These are phyloP conservation scores for Tardiomyces depauwii DNA, from an alignment of 1,139 yeast species.

Conservation along the genomic window DNA sequence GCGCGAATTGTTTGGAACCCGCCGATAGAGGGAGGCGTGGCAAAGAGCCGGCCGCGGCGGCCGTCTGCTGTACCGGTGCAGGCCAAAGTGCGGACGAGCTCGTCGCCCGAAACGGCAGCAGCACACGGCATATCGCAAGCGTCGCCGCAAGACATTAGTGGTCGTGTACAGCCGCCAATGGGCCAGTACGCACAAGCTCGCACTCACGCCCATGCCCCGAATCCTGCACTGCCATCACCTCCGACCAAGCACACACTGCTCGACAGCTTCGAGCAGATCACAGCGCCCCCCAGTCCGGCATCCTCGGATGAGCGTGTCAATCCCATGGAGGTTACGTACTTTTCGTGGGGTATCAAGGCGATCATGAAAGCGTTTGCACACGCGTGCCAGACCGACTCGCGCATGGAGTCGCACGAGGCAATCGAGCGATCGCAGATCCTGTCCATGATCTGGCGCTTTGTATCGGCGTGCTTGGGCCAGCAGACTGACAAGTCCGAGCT, in stretches of 20 bases:
- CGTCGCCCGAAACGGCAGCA: too few relatives aligned
- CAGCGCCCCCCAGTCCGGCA: neutral
- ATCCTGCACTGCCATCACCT: too few relatives aligned
- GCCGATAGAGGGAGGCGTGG: conserved; percentile 1
- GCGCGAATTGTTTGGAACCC: conserved; percentile 14
- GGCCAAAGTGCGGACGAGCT: too few relatives aligned
- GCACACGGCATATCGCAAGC: too few relatives aligned
- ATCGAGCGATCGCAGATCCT: conserved; percentile 8
- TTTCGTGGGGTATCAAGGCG: conserved; percentile 15
- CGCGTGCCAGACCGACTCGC: conserved; percentile 7
- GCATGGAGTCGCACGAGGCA: conserved; percentile 4
- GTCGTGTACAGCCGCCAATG: too few relatives aligned
- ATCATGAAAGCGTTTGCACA: conserved; percentile 12
- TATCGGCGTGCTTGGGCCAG: conserved; percentile 9
- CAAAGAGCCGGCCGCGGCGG: neutral
- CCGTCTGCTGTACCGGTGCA: neutral
- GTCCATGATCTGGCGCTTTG: conserved; percentile 14
- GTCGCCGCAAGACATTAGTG: too few relatives aligned
- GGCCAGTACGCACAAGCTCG: too few relatives aligned
- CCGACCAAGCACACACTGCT: neutral
- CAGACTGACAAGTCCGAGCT: conserved; percentile 6
- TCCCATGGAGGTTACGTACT: conserved; percentile 5
- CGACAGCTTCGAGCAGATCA: neutral
- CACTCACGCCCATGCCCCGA: too few relatives aligned
- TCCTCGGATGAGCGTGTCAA: neutral